Evolutionary conservation across 2,329 filamentous ascomycete species (phyloP), one percentile per base, ranked within the genome.

Genomic region (Aspergillus aculeatinus): DNA sequence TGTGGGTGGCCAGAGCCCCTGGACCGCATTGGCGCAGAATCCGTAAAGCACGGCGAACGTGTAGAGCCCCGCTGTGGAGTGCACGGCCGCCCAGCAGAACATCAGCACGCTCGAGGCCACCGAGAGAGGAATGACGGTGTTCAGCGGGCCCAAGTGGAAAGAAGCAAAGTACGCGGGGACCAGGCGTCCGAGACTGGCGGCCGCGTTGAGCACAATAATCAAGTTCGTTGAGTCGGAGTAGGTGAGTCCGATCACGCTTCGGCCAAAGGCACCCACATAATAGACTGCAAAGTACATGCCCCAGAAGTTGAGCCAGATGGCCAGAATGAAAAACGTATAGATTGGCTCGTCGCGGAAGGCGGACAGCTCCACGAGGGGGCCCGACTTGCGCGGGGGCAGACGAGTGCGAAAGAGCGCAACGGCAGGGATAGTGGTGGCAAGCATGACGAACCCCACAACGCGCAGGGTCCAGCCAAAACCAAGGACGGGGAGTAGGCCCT

Each of bases 331-430:
- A 14, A 65, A 76, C 2, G 75, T 73, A 66, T 80, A 87, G 0
- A 81, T 65, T 5, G 58, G 59, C 68, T 89, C 86, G 29, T 65
- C 62, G 49, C 25, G 58, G 48, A 65, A 64, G 12, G 62, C 60
- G 3, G 14, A 12, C 51, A 60, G 53, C 11, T 62, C 63, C 5
- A 65, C 53, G 10, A 62, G 19, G 4, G 63, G 55, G 2, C 59
- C 63, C 5, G 56, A 55, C 39, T 39, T 54, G 3, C 54, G 59
- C 3, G 59, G 60, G 2, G 57, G 60, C 4, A 61, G 35, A 21
- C 63, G 62, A 16, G 60, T 54, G 39, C 51, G 53, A 3, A 64
- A 54, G 10, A 63, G 35, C 2, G 50, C 21, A 33, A 60, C 42
- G n/a, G 53, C 33, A 6, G 60, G 62, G 16, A 65, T 31, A 5